A percentile compares a stretch with the other conserved stretches of the same genome.
Evolutionary conservation across 371 early-diverging fungal species (phyloP).

Genomic region (Mucor circinelloides): DNA sequence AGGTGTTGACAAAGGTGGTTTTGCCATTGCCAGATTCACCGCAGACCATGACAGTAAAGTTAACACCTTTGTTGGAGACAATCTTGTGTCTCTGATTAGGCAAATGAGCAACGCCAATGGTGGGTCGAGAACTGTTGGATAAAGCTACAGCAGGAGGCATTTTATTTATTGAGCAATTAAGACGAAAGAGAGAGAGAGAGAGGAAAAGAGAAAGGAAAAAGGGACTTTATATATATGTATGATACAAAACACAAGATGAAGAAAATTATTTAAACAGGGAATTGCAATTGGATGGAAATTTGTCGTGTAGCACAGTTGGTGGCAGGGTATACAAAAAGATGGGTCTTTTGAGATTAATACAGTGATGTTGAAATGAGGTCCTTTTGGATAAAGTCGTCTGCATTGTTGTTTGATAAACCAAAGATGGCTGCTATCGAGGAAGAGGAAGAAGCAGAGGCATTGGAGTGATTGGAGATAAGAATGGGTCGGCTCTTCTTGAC

Average conservation of each 20-base stretch:
- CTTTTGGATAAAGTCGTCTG: constrained; percentile 44
- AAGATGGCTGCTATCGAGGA: constrained; percentile 14
- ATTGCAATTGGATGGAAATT: constrained; percentile 11
- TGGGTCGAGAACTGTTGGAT: constrained; percentile 32
- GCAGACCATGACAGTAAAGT: constrained; percentile 96
- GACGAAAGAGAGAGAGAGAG: not conserved
- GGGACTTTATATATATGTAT: not conserved
- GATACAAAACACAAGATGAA: not conserved
- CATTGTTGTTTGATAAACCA: constrained; percentile 30
- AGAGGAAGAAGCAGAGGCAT: not conserved
- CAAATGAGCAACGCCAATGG: constrained; percentile 95
- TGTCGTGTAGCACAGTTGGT: constrained; percentile 4
- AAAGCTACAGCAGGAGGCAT: constrained; percentile 58
- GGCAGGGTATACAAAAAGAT: not conserved
- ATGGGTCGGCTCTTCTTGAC: constrained; percentile 4
- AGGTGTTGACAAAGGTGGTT: constrained; percentile 86
- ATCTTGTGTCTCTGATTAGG: constrained; percentile 98
- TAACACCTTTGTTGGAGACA: constrained; percentile 87
- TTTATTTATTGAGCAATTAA: not conserved
- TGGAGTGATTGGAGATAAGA: not conserved
- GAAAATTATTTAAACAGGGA: constrained; percentile 5
- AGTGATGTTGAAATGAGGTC: constrained; percentile 35
- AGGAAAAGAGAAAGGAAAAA: constrained; percentile 4
- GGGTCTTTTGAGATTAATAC: constrained; percentile 25
- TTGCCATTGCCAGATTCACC: constrained; percentile 79